Evolutionary conservation across 2,329 filamentous ascomycete species (phyloP).

Genomic region (Venturia asperata): DNA sequence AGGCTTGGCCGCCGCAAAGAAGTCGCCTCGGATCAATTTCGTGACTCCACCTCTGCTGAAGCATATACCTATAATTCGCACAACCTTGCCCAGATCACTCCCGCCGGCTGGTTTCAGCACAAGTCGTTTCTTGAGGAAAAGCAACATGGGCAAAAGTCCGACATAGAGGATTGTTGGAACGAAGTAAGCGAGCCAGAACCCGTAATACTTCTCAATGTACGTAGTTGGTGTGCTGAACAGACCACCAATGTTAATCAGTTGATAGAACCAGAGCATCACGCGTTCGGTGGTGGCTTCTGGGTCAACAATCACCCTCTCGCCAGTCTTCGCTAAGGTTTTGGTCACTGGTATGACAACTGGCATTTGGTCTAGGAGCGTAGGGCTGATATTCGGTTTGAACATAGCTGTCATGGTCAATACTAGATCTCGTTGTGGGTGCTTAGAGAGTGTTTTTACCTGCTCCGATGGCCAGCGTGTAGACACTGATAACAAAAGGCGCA

Average conservation of each 20-base stretch:
- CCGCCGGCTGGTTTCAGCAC: conserved; percentile 41
- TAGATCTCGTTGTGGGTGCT: conserved; percentile 12
- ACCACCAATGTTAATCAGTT: conserved; percentile 28
- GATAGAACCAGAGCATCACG: conserved; percentile 33
- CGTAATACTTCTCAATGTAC: conserved; percentile 38
- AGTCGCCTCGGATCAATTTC: conserved; percentile 18
- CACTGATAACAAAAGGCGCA: conserved; percentile 17
- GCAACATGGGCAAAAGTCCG: background rate
- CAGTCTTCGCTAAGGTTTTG: conserved; percentile 36
- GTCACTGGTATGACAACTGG: conserved; percentile 36
- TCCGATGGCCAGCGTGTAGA: conserved; percentile 14
- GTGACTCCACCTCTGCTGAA: conserved; percentile 33
- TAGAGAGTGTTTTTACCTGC: conserved; percentile 9
- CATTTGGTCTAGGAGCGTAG: conserved; percentile 41
- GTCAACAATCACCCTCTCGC: conserved; percentile 43
- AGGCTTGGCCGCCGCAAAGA: conserved; percentile 31
- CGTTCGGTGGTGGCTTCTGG: conserved; percentile 39
- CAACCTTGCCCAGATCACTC: conserved; percentile 40
- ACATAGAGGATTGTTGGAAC: conserved; percentile 24
- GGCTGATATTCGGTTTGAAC: conserved; percentile 39
- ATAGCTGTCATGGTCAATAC: conserved; percentile 30
- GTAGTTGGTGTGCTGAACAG: conserved; percentile 34
- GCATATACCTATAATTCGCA: conserved; percentile 37
- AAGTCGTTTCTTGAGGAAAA: conserved; percentile 7
- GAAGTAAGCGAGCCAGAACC: conserved; percentile 35